These are phyloP conservation scores for Rhazya stricta DNA, from an alignment of 257 asterid genomes.

Conservation along the genomic window DNA sequence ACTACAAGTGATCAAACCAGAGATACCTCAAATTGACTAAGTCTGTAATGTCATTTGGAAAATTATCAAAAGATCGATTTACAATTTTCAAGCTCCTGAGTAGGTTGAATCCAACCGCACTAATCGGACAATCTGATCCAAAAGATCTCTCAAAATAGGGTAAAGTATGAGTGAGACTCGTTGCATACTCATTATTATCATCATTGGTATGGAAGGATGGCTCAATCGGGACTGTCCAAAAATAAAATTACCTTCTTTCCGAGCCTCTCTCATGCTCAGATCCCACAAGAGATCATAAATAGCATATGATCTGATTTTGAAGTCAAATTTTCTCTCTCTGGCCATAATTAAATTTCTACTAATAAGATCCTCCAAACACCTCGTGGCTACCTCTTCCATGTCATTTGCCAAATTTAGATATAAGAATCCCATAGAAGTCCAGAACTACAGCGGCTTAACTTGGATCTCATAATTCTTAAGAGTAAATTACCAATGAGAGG, in stretches of 20 bases:
- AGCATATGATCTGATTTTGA: constrained; percentile 25
- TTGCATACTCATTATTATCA: background rate
- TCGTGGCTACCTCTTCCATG: constrained; percentile 25
- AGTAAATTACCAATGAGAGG: constrained; percentile 33
- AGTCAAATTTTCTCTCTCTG: constrained; percentile 18
- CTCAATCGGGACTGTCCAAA: too few species aligned
- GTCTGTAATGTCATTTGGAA: too few species aligned
- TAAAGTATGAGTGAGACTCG: background rate
- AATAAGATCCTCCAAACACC: constrained; percentile 30
- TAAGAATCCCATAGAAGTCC: constrained; percentile 37
- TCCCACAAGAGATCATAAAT: constrained; percentile 32
- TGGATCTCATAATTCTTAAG: constrained; percentile 30
- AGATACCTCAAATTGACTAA: too few species aligned
- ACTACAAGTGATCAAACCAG: too few species aligned
- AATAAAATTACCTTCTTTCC: constrained; percentile 5
- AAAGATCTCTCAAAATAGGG: background rate
- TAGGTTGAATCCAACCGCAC: too few species aligned
- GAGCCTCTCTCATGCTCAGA: constrained; percentile 35
- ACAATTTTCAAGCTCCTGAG: too few species aligned
- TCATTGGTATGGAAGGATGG: background rate
- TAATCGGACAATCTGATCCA: too few species aligned
- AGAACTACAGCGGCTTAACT: constrained; percentile 22
- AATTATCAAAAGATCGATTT: too few species aligned
- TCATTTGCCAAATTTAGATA: background rate
- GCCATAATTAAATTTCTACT: constrained; percentile 26